Base-by-base conservation (phyloP, 2,329 filamentous ascomycete genomes). In the Verticillium klebahnii region DNA sequence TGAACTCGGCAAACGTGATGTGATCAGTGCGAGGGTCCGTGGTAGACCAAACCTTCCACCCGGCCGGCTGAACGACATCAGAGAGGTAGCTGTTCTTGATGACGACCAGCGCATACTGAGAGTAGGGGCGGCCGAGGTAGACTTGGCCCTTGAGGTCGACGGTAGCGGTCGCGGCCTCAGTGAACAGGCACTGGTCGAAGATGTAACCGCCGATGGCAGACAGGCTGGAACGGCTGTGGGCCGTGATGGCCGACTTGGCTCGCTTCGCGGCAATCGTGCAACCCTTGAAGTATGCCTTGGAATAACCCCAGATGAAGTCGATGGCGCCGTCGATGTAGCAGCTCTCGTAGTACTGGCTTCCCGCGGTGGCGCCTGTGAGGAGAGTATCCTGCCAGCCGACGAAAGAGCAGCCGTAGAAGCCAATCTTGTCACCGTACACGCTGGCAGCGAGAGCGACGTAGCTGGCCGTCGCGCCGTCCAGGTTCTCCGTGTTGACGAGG, bases 41-140 rank as follows among this genome's bases (percentile, higher is more conserved):
- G 3, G 62, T 40, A 8, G 58, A 71, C 84, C 84, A 86, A 31
- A 73, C 66, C 19, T 70, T 70, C 82, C 84, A 86, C 2, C 83
- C 83, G 6, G 76, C 75, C 9, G 72, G 63, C 61, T 84, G 82
- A 65, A 87, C 78, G 23, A 85, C 79, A n/a, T 73, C 72, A 8
- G 73, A 73, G 63, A 87, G 69, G 8, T 68, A 67, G 4, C 78
- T 80, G 32, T 77, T 73, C 70, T 85, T 82, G 70, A 84, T 78
- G 12, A 78, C 75, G 17, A 85, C 82, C n/a, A 79, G 72, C 11
- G 82, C 77, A 62, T 80, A 84, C 60, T 77, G 72, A 36, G 75
- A 69, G 80, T 82, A 85, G 25, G 83, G 83, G 2, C 83, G 77
- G 5, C 83, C 83, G 31, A 85, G 78, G 63, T 80, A 85, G 64